Evolutionary conservation across 352 stramenopile species (phyloP).

Genomic region (Phytophthora brassicae): DNA sequence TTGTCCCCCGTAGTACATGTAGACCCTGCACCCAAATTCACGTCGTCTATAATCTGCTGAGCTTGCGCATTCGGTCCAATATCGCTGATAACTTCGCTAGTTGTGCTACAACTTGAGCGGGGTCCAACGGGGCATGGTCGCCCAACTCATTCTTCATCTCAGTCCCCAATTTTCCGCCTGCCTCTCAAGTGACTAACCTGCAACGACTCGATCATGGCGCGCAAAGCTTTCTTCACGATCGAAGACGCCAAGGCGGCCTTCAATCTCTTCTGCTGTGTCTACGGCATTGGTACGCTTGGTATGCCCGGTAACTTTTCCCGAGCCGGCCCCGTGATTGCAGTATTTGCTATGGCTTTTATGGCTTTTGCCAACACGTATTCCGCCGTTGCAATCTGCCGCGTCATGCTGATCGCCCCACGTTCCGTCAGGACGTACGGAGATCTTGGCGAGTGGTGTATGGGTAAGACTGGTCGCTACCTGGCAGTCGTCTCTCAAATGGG

Average conservation of each 20-base stretch:
- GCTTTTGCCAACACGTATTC: conserved; percentile 48
- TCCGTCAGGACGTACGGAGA: conserved; percentile 57
- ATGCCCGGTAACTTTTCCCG: conserved; percentile 57
- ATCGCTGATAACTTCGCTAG: conserved; percentile 20
- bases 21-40: not conserved
- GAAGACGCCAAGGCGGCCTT: conserved; percentile 54
- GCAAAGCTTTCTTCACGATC: conserved; percentile 38
- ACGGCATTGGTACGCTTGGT: conserved; percentile 57
- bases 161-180: conserved; percentile 18
- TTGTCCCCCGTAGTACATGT: not conserved
- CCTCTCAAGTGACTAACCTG: conserved; percentile 6
- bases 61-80: conserved; percentile 8
- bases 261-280: conserved; percentile 53
- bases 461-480: conserved; percentile 41
- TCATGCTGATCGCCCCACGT: conserved; percentile 45
- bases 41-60: too few species aligned
- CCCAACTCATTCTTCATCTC: conserved; percentile 20
- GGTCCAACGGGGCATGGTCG: not conserved
- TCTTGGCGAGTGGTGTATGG: conserved; percentile 55
- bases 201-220: conserved; percentile 16
- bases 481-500: conserved; percentile 39
- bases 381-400: conserved; percentile 39
- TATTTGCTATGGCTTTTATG: conserved; percentile 52
- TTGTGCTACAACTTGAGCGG: conserved; percentile 12
- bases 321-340: conserved; percentile 36